Evolutionary conservation across 1,284 basidiomycete genomes (phyloP), one percentile per base, ranked within the genome.

Genomic region (Naganishia cerealis): DNA sequence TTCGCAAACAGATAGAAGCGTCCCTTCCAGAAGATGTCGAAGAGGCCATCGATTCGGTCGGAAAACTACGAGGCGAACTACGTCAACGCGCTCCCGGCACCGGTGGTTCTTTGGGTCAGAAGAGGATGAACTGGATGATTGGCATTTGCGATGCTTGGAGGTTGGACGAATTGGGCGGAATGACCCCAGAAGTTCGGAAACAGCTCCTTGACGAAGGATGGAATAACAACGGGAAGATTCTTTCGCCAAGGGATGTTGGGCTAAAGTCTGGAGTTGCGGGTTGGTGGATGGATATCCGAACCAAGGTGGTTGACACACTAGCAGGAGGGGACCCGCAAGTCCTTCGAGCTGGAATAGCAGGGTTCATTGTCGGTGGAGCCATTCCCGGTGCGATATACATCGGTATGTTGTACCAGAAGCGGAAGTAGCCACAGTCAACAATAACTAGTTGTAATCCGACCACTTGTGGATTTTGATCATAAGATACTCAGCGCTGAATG

Each of bases 81-180:
- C 74, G 85, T 6, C 77, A 80, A 67, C 71, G 78, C n/a, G 84
- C 81, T 5, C 82, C 81, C 0, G 82, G 80, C 69, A 80, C 79
- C 2, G 92, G 91, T 0, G 81, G 81, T 0, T 67, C 72, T 57
- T 65, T 80, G 52, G 77, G 77, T n/a, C 74, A 78, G 71, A 72
- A 75, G 75, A 84, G 95, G 76, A 99, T 99, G 95, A 85, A 86
- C 72, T 98, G 94, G 94, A 97, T 98, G 91, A 87, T 91, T 36
- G 85, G 87, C 66, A 83, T 97, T 5, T 97, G 94, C 80, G 91
- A 92, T 70, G 80, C 83, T 43, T 98, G 94, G 73, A 67, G 72
- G 5, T 70, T 83, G 48, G 78, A 78, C 24, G 75, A 77, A 69
- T 75, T 78, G 72, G 74, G 72, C 12, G 67, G 67, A 53, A 78